These are phyloP conservation scores for Lipomyces oligophaga DNA, from an alignment of 805 yeast species.

Conservation along the genomic window DNA sequence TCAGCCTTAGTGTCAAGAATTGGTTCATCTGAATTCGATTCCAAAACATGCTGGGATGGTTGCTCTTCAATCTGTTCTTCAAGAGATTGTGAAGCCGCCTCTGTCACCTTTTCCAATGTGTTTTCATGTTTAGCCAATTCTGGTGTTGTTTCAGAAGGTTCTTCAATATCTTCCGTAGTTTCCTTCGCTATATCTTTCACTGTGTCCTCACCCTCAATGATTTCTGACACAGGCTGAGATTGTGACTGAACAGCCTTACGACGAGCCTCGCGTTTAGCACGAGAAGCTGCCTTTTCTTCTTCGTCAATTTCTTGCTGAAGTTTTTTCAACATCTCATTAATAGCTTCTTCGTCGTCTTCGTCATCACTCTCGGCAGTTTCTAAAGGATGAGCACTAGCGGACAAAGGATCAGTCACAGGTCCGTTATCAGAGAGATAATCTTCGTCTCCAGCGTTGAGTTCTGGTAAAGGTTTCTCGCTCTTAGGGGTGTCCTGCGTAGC, in stretches of 20 bases:
- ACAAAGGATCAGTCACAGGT: not conserved
- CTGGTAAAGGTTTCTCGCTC: not conserved
- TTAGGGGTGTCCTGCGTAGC: no score
- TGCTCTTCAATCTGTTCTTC: no score
- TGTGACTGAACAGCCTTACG: constrained; percentile 7
- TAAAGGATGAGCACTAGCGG: not conserved
- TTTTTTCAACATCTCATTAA: constrained; percentile 37
- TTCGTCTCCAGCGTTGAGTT: not conserved
- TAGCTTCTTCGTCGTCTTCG: constrained; percentile 40
- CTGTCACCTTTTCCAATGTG: no score
- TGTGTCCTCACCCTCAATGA: constrained; percentile 1
- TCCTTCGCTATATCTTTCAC: constrained; percentile 1
- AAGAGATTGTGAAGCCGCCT: no score
- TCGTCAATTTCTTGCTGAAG: constrained; percentile 25
- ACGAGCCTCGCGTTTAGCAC: constrained; percentile 19
- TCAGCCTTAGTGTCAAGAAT: no score
- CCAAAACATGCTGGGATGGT: no score
- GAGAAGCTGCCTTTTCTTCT: constrained; percentile 18
- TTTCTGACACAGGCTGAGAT: no score
- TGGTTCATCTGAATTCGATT: no score
- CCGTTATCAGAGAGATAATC: not conserved
- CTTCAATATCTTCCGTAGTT: constrained; percentile 6
- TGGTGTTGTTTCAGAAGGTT: not conserved
- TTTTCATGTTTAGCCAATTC: constrained; percentile 8
- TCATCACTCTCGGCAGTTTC: constrained; percentile 29